Conservation (phyloP, 441 rosid genomes). For the Jatropha multifida region DNA sequence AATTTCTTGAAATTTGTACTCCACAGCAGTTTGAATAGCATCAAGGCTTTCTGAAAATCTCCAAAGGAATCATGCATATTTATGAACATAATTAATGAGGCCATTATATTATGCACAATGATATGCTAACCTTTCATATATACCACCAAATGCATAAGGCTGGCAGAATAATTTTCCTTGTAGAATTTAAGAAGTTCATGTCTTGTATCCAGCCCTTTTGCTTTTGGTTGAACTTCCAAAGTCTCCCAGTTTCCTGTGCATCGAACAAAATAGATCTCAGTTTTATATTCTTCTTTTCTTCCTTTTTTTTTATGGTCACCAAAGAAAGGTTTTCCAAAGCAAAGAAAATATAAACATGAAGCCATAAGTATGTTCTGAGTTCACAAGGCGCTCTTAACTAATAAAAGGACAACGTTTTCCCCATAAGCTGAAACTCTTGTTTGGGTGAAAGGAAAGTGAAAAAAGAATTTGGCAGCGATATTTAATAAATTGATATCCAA, state of each 20-base stretch:
- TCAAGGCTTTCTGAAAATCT: conserved; percentile 65
- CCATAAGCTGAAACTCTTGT: neutral
- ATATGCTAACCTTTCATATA: conserved; percentile 70
- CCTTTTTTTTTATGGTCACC: too few species aligned
- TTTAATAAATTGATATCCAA: neutral
- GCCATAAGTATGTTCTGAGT: too few species aligned
- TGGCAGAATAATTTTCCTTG: conserved; percentile 80
- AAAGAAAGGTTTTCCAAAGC: too few species aligned
- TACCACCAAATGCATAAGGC: conserved; percentile 80
- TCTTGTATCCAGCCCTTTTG: conserved; percentile 74
- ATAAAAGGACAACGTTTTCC: neutral
- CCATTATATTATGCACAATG: neutral
- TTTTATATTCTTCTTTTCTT: too few species aligned
- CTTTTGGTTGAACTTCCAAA: conserved; percentile 79
- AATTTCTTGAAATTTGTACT: conserved; percentile 69
- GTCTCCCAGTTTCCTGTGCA: conserved; percentile 83
- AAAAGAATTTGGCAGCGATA: neutral
- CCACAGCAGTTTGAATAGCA: conserved; percentile 59
- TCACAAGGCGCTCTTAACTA: neutral
- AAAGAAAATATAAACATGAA: neutral
- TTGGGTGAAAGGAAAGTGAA: neutral
- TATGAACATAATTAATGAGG: neutral
- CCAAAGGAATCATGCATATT: conserved; percentile 16
- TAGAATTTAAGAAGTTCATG: conserved; percentile 81
- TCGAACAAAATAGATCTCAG: neutral